Percentiles rank a stretch among this genome's conserved stretches.
Evolutionary conservation across 768 basidiomycete genomes (phyloP).

Genomic region (Rhizopogon salebrosus): DNA sequence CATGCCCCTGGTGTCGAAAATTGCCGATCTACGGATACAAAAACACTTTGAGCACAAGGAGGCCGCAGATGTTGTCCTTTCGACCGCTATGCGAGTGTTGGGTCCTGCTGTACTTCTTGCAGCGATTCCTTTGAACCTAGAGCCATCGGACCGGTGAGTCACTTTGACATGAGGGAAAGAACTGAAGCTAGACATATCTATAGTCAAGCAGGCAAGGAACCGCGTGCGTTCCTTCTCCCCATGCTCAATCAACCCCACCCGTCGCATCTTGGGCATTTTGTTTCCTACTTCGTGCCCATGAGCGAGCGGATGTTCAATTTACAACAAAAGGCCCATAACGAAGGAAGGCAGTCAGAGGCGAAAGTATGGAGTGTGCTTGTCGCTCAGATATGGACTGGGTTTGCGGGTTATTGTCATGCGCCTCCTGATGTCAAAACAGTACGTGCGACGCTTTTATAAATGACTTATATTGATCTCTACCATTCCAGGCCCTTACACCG

Average conservation of each 20-base stretch:
- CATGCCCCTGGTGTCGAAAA: constrained; percentile 58
- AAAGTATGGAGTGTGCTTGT: constrained; percentile 96
- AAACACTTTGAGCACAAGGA: constrained; percentile 91
- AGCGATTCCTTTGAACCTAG: constrained; percentile 79
- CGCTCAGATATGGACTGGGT: constrained; percentile 88
- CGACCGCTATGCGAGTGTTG: constrained; percentile 76
- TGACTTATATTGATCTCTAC: constrained; percentile 4
- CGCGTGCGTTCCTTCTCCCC: constrained; percentile 89
- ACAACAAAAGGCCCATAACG: constrained; percentile 73
- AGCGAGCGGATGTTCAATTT: constrained; percentile 91
- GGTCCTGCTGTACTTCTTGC: constrained; percentile 79
- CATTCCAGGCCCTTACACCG: constrained; percentile 59
- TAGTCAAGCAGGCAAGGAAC: constrained; percentile 71
- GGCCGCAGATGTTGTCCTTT: constrained; percentile 72
- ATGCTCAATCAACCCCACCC: constrained; percentile 77
- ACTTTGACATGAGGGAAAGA: not conserved
- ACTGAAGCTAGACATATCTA: constrained; percentile 5
- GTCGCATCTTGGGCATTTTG: constrained; percentile 80
- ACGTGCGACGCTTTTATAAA: constrained; percentile 10
- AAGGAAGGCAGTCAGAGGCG: constrained; percentile 73
- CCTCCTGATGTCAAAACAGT: constrained; percentile 72
- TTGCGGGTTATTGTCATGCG: constrained; percentile 86
- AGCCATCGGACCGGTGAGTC: constrained; percentile 71
- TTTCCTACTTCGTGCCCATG: constrained; percentile 86
- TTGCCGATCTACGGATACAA: constrained; percentile 70